Evolutionary conservation across 495 filamentous ascomycete genomes (phyloP), one percentile per base, ranked within the genome.

Genomic region (Talaromyces stipitatus): DNA sequence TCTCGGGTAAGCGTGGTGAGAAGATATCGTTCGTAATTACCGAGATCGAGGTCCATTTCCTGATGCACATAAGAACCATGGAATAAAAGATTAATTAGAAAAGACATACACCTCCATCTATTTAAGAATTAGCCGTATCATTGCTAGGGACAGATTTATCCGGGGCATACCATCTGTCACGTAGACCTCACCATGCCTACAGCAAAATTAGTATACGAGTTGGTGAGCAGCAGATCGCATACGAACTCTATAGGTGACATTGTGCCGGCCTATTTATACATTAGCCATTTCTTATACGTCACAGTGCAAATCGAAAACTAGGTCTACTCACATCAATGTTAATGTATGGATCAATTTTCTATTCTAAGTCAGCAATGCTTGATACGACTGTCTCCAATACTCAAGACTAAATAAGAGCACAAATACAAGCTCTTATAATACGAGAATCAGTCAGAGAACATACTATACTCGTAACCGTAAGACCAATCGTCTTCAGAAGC

Each of bases 11-110:
- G 79, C 9, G 85, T 86, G 55, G 89, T 78, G 59, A 83, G 79
- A 46, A 89, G 80, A 62, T 89, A 90, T 20, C 91, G 79, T 72
- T 97, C 92, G 70, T 98, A 98, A 75, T 97, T 97, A 41, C 94
- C 94, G 18, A 98, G 81, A 69, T 98, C 94, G 10, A 98, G 81
- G 71, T 98, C 94, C 51, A 85, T 82, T 72, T 95, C 90, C 55
- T 48, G 14, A 86, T 88, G 50, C 87, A 9, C 2, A 51, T 51
- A 11, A 51, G 27, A 16, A 26, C 14, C 22, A 24, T 27, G 45
- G 11, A 11, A 11, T 26, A 18, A 20, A 12, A 3, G 11, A 10
- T 12, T 22, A 28, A 2, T 6, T 26, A 2, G 23, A 3, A 14
- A 20, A 26, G 27, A 28, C 48, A 51, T 51, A 51, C 48, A 51